A percentile compares a stretch with the other conserved stretches of the same genome.
Conservation (phyloP, 768 basidiomycete genomes). For the Xanthoconium stramineum region DNA sequence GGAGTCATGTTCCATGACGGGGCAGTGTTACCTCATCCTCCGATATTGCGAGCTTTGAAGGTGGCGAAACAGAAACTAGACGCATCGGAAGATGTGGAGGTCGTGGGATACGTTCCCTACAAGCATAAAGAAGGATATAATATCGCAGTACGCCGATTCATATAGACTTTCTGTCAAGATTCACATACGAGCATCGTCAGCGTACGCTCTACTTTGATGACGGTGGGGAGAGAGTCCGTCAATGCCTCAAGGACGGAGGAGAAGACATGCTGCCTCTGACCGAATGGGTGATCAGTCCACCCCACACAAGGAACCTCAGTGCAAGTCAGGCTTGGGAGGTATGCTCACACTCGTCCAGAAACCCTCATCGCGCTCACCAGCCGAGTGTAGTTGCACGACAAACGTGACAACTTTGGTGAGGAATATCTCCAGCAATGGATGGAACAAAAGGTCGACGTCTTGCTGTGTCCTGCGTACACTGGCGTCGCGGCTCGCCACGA, state of each 20-base stretch:
- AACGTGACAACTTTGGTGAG: constrained; percentile 34
- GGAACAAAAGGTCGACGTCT: constrained; percentile 36
- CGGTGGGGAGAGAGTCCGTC: constrained; percentile 30
- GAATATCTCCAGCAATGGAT: constrained; percentile 38
- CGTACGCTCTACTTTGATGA: constrained; percentile 38
- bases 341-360: not conserved
- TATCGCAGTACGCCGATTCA: constrained; percentile 27
- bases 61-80: constrained; percentile 35
- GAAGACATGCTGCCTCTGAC: constrained; percentile 36
- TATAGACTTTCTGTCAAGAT: not conserved
- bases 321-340: constrained; percentile 32
- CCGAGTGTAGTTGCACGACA: constrained; percentile 22
- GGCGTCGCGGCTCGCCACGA: constrained; percentile 38
- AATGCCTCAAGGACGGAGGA: constrained; percentile 25
- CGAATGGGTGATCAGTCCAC: constrained; percentile 35
- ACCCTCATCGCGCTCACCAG: not conserved
- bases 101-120: constrained; percentile 36
- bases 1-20: constrained; percentile 35
- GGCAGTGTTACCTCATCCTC: constrained; percentile 39
- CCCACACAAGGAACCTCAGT: constrained; percentile 24
- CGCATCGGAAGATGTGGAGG: constrained; percentile 32
- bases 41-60: constrained; percentile 39
- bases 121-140: constrained; percentile 33
- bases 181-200: constrained; percentile 15
- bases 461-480: constrained; percentile 37